These are phyloP conservation scores for Lyophyllum decastes DNA, from an alignment of 768 basidiomycete species.

Conservation along the genomic window DNA sequence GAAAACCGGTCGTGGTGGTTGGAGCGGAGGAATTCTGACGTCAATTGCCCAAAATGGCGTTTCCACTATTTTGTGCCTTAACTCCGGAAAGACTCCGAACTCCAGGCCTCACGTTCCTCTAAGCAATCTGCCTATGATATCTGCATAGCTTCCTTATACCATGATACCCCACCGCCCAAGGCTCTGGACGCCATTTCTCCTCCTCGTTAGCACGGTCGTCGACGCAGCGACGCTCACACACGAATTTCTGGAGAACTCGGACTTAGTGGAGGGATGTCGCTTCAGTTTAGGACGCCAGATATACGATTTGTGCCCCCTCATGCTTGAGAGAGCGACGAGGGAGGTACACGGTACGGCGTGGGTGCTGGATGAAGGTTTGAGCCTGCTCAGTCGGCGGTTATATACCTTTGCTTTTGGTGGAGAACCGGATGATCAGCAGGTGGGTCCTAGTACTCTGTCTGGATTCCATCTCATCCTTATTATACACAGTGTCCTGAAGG, in stretches of 20 bases:
- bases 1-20: too few species aligned
- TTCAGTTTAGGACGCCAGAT: slow-evolving; percentile 6
- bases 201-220: slow-evolving; percentile 1
- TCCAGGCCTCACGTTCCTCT: neutral
- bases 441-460: neutral
- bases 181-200: neutral
- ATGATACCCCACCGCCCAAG: neutral
- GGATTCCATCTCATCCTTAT: neutral
- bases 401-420: slow-evolving; percentile 7
- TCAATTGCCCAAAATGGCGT: neutral
- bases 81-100: neutral
- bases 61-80: neutral
- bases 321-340: neutral
- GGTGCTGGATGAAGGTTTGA: neutral
- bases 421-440: neutral
- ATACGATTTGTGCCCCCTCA: slow-evolving; percentile 14
- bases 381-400: neutral
- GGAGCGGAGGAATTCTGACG: too few species aligned
- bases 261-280: slow-evolving; percentile 6
- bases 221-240: slow-evolving; percentile 3
- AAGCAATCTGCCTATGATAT: neutral
- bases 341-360: neutral
- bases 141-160: neutral
- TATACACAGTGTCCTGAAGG: slow-evolving; percentile 21
- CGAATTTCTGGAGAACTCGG: slow-evolving; percentile 3